Conservation (phyloP, 1,284 basidiomycete species). For the Veloboletus limbatus region DNA sequence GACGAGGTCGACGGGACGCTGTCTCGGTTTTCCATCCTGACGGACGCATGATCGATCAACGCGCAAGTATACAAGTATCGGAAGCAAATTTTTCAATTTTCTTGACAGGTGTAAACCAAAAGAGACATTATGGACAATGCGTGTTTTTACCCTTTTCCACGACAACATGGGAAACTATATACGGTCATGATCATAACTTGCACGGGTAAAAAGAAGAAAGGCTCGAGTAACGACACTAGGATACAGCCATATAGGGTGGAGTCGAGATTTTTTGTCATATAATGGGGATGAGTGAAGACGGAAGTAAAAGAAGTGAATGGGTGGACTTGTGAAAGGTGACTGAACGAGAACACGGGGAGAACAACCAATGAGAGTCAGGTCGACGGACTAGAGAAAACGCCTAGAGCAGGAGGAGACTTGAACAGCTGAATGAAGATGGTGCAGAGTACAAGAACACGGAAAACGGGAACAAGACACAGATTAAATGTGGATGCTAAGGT, state of each 20-base stretch:
- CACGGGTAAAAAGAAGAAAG: constrained; percentile 12
- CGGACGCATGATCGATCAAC: too few species aligned
- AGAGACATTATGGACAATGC: not conserved
- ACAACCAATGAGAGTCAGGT: constrained; percentile 22
- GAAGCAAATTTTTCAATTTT: too few species aligned
- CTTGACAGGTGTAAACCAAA: too few species aligned
- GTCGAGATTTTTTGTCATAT: constrained; percentile 33
- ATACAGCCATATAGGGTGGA: constrained; percentile 27
- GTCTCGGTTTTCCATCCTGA: not conserved
- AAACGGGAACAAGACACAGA: constrained; percentile 10
- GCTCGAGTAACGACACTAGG: constrained; percentile 29
- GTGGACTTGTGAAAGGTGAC: not conserved
- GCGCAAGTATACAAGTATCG: too few species aligned
- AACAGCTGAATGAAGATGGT: constrained; percentile 16
- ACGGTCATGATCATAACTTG: constrained; percentile 24
- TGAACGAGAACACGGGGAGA: constrained; percentile 4
- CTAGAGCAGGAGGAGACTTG: constrained; percentile 22
- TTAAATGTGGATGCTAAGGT: constrained; percentile 32
- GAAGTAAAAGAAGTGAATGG: constrained; percentile 4
- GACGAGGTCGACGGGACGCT: not conserved
- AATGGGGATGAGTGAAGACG: constrained; percentile 15
- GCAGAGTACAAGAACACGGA: constrained; percentile 1
- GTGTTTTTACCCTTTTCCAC: not conserved
- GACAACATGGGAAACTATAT: constrained; percentile 19
- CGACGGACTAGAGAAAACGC: constrained; percentile 10